Evolutionary conservation across 2,329 filamentous ascomycete species (phyloP), one percentile per base, ranked within the genome.

Genomic region (Penicillium polonicum): DNA sequence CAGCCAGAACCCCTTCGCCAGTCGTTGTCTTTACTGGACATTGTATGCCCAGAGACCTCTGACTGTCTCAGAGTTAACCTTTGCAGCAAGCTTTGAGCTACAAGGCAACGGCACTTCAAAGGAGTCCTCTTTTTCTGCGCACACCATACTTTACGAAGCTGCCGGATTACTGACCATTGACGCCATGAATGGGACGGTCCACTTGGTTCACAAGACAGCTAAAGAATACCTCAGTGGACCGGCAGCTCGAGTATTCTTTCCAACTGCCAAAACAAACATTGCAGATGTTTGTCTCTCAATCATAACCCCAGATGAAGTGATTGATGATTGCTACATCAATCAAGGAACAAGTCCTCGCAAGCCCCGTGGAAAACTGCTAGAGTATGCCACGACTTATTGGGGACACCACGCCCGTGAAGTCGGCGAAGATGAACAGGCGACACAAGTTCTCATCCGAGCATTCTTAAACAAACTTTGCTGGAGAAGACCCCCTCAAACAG

Each of bases 381-480:
- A 60, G 19, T 73, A 73, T 51, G 68, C 71, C 1, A 60, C 70
- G 0, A 61, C 52, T 5, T 70, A 69, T 50, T 73, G 71, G 71
- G 71, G 71, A 0, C 48, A 62, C 6, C 71, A 73, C 60, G 66
- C 70, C 0, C 58, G 67, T 0, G 63, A 71, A 8, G 63, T 68
- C 0, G 25, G 58, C 1, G 70, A 71, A 25, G 70, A 72, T 8
- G 71, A 73, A 42, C 67, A 65, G 27, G 69, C 70, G 0, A 68
- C 59, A 4, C 69, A 72, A 35, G 70, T 73, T 0, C 52, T 73
- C 1, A 69, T 70, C 17, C 59, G 58, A n/a, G 60, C 71, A 0
- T 73, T 72, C n/a, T 58, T 73, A 9, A 73, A 73, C 31, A 73
- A 73, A 33, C 58, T 73, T 7, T 55, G 53, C 2, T 73, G 71